These are phyloP conservation scores for Pseudohalonectria lignicola DNA, from an alignment of 2,329 filamentous ascomycete species.

Conservation along the genomic window DNA sequence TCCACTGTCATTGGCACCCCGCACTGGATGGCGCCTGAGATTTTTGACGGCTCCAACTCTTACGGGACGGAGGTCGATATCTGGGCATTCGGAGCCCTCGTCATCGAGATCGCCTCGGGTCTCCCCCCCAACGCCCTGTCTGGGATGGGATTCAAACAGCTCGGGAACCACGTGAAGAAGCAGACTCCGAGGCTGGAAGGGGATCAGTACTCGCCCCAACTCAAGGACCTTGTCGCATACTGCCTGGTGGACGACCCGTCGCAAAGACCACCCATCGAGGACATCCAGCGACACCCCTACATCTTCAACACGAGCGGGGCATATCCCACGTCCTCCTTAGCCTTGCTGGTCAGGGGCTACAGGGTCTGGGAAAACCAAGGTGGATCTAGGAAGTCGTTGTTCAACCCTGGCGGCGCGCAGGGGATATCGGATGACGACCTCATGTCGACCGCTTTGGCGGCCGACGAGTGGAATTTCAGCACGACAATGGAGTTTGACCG, in stretches of 20 bases:
- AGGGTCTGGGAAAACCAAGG: constrained; percentile 67
- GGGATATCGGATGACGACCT: constrained; percentile 31
- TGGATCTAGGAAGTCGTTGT: constrained; percentile 56
- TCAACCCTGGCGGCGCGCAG: constrained; percentile 48
- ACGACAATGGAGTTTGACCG: constrained; percentile 55
- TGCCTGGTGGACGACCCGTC: constrained; percentile 60
- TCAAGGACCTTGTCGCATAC: constrained; percentile 62
- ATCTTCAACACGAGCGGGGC: constrained; percentile 49
- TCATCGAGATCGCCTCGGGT: constrained; percentile 73
- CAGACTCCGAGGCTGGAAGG: constrained; percentile 60
- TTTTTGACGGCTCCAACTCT: constrained; percentile 49
- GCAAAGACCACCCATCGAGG: constrained; percentile 57
- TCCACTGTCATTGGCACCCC: constrained; percentile 74
- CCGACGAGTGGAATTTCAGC: constrained; percentile 58
- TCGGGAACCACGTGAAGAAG: constrained; percentile 46
- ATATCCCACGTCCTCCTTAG: constrained; percentile 54
- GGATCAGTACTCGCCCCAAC: constrained; percentile 55
- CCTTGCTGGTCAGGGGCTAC: constrained; percentile 59
- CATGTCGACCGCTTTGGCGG: constrained; percentile 30
- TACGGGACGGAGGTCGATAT: constrained; percentile 70
- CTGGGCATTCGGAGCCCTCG: constrained; percentile 75
- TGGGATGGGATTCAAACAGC: constrained; percentile 37
- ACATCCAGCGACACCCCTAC: constrained; percentile 60
- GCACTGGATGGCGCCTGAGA: constrained; percentile 79
- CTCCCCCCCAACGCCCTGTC: constrained; percentile 58